Evolutionary conservation across 2,329 filamentous ascomycete genomes (phyloP).

Genomic region (Monosporascus sp.): DNA sequence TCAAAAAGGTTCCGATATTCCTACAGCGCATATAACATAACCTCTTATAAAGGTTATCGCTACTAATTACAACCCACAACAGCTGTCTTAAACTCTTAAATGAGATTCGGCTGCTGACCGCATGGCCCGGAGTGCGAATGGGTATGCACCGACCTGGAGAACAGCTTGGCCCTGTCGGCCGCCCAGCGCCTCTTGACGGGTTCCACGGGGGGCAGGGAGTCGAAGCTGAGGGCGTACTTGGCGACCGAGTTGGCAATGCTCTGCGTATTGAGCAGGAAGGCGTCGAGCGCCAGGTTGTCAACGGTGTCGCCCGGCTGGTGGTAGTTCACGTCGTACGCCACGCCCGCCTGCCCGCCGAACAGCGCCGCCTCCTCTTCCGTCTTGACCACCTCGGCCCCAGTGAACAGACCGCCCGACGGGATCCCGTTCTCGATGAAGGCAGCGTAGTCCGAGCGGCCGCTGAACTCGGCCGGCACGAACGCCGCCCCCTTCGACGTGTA

Average conservation of each 20-base stretch:
- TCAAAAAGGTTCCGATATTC: too few relatives aligned
- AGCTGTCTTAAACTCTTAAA: not conserved
- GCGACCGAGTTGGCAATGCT: constrained; percentile 50
- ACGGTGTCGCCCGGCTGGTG: constrained; percentile 48
- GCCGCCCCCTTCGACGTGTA: constrained; percentile 39
- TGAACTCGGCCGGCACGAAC: constrained; percentile 58
- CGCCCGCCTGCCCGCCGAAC: constrained; percentile 50
- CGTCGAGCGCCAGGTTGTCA: constrained; percentile 46
- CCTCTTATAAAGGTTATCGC: too few relatives aligned
- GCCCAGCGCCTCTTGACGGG: not conserved
- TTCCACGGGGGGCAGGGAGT: constrained; percentile 12
- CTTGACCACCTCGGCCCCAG: constrained; percentile 56
- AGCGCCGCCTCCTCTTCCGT: constrained; percentile 44
- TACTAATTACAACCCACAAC: too few relatives aligned
- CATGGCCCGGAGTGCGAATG: not conserved
- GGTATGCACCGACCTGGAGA: not conserved
- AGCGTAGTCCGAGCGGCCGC: constrained; percentile 62
- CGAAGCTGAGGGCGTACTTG: constrained; percentile 45
- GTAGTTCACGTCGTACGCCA: constrained; percentile 52
- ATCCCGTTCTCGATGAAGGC: constrained; percentile 31
- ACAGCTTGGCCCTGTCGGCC: not conserved
- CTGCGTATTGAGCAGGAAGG: constrained; percentile 50
- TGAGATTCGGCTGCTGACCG: not conserved
- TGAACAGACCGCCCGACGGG: constrained; percentile 63
- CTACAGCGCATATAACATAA: too few relatives aligned